phyloP scores from a whole-genome alignment of 2,329 filamentous ascomycete species.

The Neofusicoccum parvum region DNA sequence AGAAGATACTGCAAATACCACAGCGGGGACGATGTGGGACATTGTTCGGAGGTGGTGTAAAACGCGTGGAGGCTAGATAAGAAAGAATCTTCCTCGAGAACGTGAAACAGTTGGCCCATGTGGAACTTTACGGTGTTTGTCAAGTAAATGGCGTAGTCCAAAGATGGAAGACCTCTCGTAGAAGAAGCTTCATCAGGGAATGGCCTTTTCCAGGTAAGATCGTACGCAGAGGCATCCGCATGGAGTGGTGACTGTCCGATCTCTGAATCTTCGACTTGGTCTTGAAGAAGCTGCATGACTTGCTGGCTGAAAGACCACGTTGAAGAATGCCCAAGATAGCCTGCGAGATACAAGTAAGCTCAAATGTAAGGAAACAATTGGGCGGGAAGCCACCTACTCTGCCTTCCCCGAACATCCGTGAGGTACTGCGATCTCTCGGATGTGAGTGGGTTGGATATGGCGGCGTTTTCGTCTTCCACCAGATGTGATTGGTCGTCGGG shows the following conservation, averaged over 20 bases:
- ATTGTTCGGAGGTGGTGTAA: neutral
- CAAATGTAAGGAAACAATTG: neutral
- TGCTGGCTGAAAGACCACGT: neutral
- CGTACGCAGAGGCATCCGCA: neutral
- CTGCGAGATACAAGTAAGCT: neutral
- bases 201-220: neutral
- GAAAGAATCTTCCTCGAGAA: neutral
- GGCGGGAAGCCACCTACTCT: neutral
- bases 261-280: neutral
- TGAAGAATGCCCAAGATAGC: neutral
- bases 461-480: neutral
- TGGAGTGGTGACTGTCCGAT: neutral
- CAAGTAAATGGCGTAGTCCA: slow-evolving; percentile 7
- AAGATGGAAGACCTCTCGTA: neutral
- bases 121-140: neutral
- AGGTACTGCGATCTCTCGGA: neutral
- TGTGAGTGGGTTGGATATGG: neutral
- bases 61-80: neutral
- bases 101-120: neutral
- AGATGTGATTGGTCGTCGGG: neutral
- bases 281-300: neutral
- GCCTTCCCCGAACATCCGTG: neutral
- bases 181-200: neutral
- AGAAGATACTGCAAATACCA: slow-evolving; percentile 3
- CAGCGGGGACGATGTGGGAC: neutral